Base-by-base conservation (phyloP, 2,329 filamentous ascomycete species). In the Septoria linicola region DNA sequence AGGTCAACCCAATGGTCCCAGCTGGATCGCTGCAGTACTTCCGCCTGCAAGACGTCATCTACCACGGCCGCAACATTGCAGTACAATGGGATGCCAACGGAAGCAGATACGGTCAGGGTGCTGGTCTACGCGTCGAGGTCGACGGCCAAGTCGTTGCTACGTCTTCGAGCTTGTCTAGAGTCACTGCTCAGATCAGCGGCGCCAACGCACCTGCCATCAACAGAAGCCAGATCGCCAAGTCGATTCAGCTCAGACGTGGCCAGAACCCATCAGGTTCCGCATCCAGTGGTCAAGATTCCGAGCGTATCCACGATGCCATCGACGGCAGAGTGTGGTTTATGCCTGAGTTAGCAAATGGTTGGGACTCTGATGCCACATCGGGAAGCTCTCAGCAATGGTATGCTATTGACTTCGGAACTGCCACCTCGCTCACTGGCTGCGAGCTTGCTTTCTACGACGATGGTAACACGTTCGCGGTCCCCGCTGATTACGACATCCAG, bases 321-420 rank as follows among this genome's bases (percentile, higher is more conserved):
- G 70, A 73, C 43, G 70, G 71, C 3, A 63, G 70, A 5, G 61
- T 72, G 13, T 72, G 66, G 66, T 73, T 73, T 60, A 72, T 68
- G 54, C 63, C 65, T 1, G 68, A 72, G 20, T 59, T 71, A 0
- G 62, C 68, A 1, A 71, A 73, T 46, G 71, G 70, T 3, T 73
- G 70, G 67, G 62, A 68, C 44, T 67, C 66, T 1, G 62, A 70
- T 1, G 46, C 58, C 3, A 64, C 63, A 0, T 60, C 60, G 14
- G 34, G 23, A 4, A 66, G 63, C 4, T 59, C 61, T 0, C 56
- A 66, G 10, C 48, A 72, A 11, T 72, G 70, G 70, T 72, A 64
- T 49, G 55, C 64, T 8, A 67, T 73, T 32, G 66, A 71, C 41
- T 72, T 73, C 49, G 69, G 68, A 3, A 46, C 51, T 1, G 31